These are phyloP conservation scores for Aegilops umbellulata DNA, from an alignment of 176 grass and related monocot species.

Conservation along the genomic window DNA sequence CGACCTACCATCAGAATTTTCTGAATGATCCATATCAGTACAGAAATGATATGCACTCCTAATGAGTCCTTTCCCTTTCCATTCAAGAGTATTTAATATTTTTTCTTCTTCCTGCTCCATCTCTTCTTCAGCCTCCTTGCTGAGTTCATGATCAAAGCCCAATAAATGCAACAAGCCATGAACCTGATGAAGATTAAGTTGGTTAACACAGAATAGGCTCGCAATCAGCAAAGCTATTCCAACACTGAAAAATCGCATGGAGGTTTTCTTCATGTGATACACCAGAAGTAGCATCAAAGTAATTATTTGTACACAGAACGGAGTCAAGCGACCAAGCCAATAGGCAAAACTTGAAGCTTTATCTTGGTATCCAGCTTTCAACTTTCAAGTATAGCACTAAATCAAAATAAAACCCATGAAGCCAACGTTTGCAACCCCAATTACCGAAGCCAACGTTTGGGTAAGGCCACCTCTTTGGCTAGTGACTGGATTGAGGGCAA, in stretches of 20 bases:
- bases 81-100: constrained; percentile 73
- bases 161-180: constrained; percentile 95
- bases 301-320: not conserved
- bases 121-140: constrained; percentile 75
- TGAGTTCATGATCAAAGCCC: constrained; percentile 95
- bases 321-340: constrained; percentile 21
- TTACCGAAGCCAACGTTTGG: too few species aligned
- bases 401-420: not conserved
- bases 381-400: not conserved
- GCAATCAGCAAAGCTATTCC: not conserved
- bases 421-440: too few species aligned
- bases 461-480: too few species aligned
- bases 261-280: not conserved
- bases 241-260: not conserved
- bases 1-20: constrained; percentile 39
- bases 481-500: too few species aligned
- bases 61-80: constrained; percentile 92
- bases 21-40: constrained; percentile 30
- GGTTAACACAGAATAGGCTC: not conserved
- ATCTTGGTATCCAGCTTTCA: not conserved
- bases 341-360: not conserved
- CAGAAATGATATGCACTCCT: constrained; percentile 54
- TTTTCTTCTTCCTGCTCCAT: constrained; percentile 83
- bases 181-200: constrained; percentile 51
- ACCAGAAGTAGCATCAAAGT: not conserved